A percentile compares a stretch with the other conserved stretches of the same genome.
phyloP scores from a whole-genome alignment of 164 flowering plant species.

The Sedum album region DNA sequence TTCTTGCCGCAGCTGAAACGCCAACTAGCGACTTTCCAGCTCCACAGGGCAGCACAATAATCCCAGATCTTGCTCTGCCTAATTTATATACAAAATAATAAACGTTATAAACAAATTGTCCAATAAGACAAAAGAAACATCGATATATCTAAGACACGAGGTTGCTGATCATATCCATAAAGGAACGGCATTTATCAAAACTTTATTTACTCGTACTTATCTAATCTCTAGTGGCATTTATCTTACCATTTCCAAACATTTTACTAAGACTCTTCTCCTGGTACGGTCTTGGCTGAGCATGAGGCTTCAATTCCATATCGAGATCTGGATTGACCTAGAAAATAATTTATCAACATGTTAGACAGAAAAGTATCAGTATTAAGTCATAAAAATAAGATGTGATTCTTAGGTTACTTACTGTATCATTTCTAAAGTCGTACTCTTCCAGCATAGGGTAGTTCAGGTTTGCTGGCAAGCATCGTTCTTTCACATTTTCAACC shows the following conservation, averaged over 20 bases:
- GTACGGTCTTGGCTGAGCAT: constrained; percentile 95
- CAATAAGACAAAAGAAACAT: no score
- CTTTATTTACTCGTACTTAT: neutral
- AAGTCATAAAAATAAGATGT: neutral
- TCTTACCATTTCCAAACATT: constrained; percentile 98
- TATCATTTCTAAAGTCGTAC: constrained; percentile 96
- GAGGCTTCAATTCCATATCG: constrained; percentile 87
- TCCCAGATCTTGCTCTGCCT: constrained; percentile 99
- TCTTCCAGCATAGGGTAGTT: constrained; percentile 99
- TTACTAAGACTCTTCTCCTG: constrained; percentile 98
- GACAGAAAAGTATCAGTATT: neutral
- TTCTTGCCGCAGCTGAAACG: constrained; percentile 92
- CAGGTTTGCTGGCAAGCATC: constrained; percentile 87
- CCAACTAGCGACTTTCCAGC: constrained; percentile 99
- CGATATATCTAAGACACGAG: no score
- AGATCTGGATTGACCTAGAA: constrained; percentile 92
- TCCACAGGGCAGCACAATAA: constrained; percentile 97
- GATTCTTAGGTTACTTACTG: constrained; percentile 36
- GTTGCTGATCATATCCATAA: no score
- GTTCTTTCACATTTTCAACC: constrained; percentile 98
- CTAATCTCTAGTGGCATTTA: no score
- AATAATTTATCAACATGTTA: neutral
- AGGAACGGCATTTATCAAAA: no score
- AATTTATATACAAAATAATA: constrained; percentile 9
- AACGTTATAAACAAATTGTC: no score